Evolutionary conservation across 495 filamentous ascomycete genomes (phyloP).

Genomic region (Melanomma pulvis-pyrius): DNA sequence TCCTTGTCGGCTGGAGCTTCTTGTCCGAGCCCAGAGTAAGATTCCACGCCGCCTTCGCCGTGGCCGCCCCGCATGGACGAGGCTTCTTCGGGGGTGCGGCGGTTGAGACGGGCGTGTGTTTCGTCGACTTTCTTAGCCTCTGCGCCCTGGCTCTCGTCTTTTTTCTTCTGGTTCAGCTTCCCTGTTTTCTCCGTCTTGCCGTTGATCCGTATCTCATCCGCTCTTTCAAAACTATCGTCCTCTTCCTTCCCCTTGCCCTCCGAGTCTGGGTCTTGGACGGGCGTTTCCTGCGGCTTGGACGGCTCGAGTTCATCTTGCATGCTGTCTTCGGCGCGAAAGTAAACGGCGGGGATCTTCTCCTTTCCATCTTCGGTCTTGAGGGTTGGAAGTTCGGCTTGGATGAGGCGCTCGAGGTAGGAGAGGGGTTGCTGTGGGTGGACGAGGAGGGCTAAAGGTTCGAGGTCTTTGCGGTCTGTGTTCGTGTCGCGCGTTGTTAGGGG

Average conservation of each 20-base stretch:
- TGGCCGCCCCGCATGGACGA: conserved; percentile 43
- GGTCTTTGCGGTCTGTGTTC: conserved; percentile 61
- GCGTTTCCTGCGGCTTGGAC: conserved; percentile 37
- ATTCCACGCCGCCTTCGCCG: conserved; percentile 60
- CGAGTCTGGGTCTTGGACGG: conserved; percentile 44
- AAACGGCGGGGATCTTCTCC: conserved; percentile 63
- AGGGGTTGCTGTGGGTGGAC: conserved; percentile 92
- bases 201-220: conserved; percentile 54
- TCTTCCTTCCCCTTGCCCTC: conserved; percentile 39
- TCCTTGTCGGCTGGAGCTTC: conserved; percentile 49
- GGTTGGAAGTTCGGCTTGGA: conserved; percentile 83
- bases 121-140: not conserved
- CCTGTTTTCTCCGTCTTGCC: conserved; percentile 53
- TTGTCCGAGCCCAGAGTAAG: conserved; percentile 62
- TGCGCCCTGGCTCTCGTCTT: not conserved
- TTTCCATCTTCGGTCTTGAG: conserved; percentile 63
- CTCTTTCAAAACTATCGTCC: conserved; percentile 44
- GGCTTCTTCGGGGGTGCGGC: conserved; percentile 30
- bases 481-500: conserved; percentile 68
- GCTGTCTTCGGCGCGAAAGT: conserved; percentile 78
- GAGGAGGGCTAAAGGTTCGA: conserved; percentile 84
- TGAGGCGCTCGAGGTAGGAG: conserved; percentile 86
- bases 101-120: conserved; percentile 23
- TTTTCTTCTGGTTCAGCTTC: conserved; percentile 42
- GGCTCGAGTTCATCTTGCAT: conserved; percentile 60